Conservation (phyloP, 257 asterid genomes). For the Solanum corneliomulleri region DNA sequence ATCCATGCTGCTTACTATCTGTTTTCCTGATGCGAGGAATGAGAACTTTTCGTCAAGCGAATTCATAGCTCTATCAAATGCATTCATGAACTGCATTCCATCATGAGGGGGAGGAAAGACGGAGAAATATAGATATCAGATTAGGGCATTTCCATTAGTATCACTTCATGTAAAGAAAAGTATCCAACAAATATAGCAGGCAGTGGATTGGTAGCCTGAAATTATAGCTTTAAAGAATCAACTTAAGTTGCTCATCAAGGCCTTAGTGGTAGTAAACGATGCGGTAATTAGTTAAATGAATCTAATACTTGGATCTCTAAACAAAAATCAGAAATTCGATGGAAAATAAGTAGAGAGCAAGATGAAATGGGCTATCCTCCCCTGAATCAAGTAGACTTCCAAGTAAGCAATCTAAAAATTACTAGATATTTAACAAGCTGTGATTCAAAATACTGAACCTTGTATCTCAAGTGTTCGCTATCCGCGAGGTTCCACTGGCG, state of each 20-base stretch:
- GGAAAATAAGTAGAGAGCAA: neutral
- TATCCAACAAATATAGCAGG: neutral
- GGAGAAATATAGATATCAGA: neutral
- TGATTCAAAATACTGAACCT: constrained; percentile 30
- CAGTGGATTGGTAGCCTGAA: neutral
- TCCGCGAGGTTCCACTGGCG: constrained; percentile 94
- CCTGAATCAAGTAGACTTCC: neutral
- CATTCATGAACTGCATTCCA: constrained; percentile 84
- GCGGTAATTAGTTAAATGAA: neutral
- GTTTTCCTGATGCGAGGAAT: constrained; percentile 76
- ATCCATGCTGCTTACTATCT: constrained; percentile 59
- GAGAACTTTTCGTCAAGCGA: constrained; percentile 59
- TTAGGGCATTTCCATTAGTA: neutral
- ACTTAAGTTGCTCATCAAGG: neutral
- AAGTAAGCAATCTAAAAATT: neutral
- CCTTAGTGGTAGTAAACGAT: neutral
- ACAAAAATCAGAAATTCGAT: neutral
- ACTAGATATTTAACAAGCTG: neutral
- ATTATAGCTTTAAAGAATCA: neutral
- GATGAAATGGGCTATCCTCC: neutral
- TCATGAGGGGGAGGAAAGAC: neutral
- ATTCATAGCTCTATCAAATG: constrained; percentile 89
- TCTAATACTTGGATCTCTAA: neutral
- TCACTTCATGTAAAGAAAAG: neutral
- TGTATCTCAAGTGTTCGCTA: constrained; percentile 79